Conservation (phyloP, 495 filamentous ascomycete species). For the Neohortaea acidophila region DNA sequence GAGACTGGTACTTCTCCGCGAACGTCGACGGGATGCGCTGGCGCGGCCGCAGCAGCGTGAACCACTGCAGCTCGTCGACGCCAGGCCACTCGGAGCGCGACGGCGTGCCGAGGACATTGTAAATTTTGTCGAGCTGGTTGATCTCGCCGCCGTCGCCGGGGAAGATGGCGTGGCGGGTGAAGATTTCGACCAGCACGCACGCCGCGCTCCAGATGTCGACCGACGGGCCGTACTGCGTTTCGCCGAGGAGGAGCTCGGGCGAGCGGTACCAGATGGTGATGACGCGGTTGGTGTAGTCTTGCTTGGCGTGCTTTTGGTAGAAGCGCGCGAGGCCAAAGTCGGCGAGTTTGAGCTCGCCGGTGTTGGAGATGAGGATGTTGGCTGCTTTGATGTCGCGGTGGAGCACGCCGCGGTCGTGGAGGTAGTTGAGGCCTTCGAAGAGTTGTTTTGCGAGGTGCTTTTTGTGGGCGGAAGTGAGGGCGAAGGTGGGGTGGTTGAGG, state of each 20-base stretch:
- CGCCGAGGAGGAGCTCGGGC: conserved; percentile 83
- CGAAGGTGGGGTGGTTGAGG: conserved; percentile 88
- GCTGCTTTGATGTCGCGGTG: conserved; percentile 61
- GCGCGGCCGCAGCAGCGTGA: conserved; percentile 66
- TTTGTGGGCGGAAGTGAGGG: conserved; percentile 70
- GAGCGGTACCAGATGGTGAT: conserved; percentile 98
- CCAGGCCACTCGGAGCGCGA: conserved; percentile 72
- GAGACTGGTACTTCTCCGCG: conserved; percentile 60
- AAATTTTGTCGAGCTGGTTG: conserved; percentile 90
- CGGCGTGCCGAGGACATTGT: conserved; percentile 81
- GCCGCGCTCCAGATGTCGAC: conserved; percentile 98
- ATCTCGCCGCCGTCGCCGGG: conserved; percentile 90
- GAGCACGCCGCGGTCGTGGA: conserved; percentile 82
- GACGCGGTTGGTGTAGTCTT: conserved; percentile 98
- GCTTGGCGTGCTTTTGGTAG: conserved; percentile 77
- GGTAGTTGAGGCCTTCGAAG: conserved; percentile 86
- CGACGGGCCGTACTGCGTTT: conserved; percentile 84
- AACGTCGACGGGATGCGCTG: conserved; percentile 66
- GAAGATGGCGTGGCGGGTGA: conserved; percentile 87
- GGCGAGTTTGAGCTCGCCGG: conserved; percentile 77
- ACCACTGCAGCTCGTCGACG: conserved; percentile 88
- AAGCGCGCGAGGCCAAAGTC: conserved; percentile 97
- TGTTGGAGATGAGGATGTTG: conserved; percentile 85
- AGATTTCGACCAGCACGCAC: conserved; percentile 93
- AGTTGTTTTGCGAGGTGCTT: conserved; percentile 89